These are phyloP conservation scores for Echium plantagineum DNA, from an alignment of 257 asterid genomes.

Conservation along the genomic window DNA sequence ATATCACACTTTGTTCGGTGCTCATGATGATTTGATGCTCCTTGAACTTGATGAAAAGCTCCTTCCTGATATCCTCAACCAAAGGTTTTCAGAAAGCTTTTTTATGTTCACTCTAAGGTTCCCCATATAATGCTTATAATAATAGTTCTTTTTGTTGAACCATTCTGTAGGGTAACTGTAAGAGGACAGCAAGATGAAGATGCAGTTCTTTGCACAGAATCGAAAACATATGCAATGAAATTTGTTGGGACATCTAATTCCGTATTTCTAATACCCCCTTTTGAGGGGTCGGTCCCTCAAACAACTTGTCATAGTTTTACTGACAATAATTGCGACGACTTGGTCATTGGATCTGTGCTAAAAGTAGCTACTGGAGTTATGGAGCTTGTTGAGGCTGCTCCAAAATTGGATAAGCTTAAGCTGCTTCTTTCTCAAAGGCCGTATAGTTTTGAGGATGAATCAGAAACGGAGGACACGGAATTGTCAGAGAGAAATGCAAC, in stretches of 20 bases:
- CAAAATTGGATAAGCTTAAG: conserved; percentile 71
- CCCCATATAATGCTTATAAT: background rate
- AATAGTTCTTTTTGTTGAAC: conserved; percentile 2
- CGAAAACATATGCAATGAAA: conserved; percentile 82
- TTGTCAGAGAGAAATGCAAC: conserved; percentile 14
- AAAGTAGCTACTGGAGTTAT: conserved; percentile 70
- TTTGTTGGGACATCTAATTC: conserved; percentile 94
- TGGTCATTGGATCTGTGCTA: conserved; percentile 46
- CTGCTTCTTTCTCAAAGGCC: conserved; percentile 67
- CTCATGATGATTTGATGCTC: conserved; percentile 66
- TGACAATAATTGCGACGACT: conserved; percentile 22
- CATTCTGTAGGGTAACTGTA: conserved; percentile 47
- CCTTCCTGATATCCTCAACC: conserved; percentile 57
- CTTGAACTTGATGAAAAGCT: conserved; percentile 83
- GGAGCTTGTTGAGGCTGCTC: conserved; percentile 89
- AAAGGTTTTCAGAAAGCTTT: conserved; percentile 36
- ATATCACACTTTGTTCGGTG: conserved; percentile 64
- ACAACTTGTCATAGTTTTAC: conserved; percentile 15
- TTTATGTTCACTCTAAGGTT: background rate
- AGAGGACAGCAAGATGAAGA: conserved; percentile 93
- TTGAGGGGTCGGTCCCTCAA: conserved; percentile 14
- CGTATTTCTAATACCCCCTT: conserved; percentile 73
- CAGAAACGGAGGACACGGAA: conserved; percentile 44
- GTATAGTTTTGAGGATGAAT: conserved; percentile 40
- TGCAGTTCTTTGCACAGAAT: conserved; percentile 76